Evolutionary conservation across 768 basidiomycete genomes (phyloP).

Genomic region (Xerocomus potaroensis): DNA sequence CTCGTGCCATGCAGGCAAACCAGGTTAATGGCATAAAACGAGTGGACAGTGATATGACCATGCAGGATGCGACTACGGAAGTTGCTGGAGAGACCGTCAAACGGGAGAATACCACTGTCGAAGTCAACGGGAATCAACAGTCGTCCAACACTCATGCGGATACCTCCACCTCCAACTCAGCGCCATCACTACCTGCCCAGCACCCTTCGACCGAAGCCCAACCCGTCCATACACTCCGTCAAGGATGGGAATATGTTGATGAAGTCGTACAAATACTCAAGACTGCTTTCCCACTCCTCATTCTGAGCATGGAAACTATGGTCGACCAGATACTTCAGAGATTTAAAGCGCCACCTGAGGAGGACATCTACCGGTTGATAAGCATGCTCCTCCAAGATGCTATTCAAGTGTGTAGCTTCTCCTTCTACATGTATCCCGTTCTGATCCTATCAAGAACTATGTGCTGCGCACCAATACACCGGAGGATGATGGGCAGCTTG

Average conservation of each 20-base stretch:
- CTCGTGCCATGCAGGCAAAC: conserved; percentile 35
- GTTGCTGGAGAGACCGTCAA: conserved; percentile 24
- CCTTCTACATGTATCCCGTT: background rate
- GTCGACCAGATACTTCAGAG: conserved; percentile 89
- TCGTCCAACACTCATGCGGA: conserved; percentile 15
- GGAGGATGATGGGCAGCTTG: conserved; percentile 67
- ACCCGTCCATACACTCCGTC: conserved; percentile 42
- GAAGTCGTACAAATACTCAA: conserved; percentile 92
- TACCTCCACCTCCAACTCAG: conserved; percentile 8
- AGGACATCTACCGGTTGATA: conserved; percentile 90
- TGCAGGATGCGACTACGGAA: conserved; percentile 29
- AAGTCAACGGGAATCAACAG: conserved; percentile 27
- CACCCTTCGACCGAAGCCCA: conserved; percentile 18
- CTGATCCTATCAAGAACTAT: conserved; percentile 48
- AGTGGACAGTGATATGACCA: conserved; percentile 27
- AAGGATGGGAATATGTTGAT: conserved; percentile 87
- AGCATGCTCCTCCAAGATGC: conserved; percentile 87
- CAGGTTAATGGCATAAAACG: conserved; percentile 31
- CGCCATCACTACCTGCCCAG: conserved; percentile 11
- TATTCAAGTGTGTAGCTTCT: conserved; percentile 53
- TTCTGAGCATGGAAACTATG: conserved; percentile 94
- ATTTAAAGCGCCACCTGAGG: conserved; percentile 86
- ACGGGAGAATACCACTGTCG: conserved; percentile 17
- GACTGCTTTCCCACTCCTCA: conserved; percentile 91
- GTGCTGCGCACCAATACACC: conserved; percentile 58